Base-by-base conservation (phyloP, 345 rosid genomes). In the Trapa incisa region DNA sequence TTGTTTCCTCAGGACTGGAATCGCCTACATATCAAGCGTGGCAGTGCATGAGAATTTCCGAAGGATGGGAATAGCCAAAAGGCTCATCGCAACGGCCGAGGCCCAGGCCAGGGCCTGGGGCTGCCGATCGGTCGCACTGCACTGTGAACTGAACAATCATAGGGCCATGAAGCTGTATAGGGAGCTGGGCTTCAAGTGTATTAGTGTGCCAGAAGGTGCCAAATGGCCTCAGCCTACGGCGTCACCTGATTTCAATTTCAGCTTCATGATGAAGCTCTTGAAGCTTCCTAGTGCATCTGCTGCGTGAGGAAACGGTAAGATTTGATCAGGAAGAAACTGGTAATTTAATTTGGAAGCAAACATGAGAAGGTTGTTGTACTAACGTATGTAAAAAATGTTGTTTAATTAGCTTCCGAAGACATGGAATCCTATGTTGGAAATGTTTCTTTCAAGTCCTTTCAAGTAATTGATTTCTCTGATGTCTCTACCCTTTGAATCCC, bases 1-100 rank as follows among this genome's bases (percentile, higher is more conserved):
- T 4, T 65, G 5, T 13, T 45, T 32, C 15, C 65, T n/a, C 76
- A 94, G 99, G 87, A 84, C 89, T 1, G 97, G 96, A 77, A 80
- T 91, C 42, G 99, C 95, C 17, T 94, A 89, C 77, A 75, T 94
- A 82, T 94, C 99, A 8, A 91, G 89, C 45, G 97, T 91, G 36
- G 99, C 95, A 0, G 99, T 94, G 14, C 76, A 93, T 2, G 93
- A 88, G 81, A 82, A 71, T 70, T 91, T 75, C 75, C 78, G 93
- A 0, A 77, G 86, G 64, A 94, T 84, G 80, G 99, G 97, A 64
- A 88, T 91, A 81, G 97, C 89, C 0, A 91, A 87, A 75, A 77
- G 80, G 74, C 95, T 91, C 9, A 63, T 91, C 54, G 89, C 83
- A 54, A 86, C 85, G 72, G 99, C 95, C 17, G 96, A 94, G 81